phyloP scores from a whole-genome alignment of 768 basidiomycete species.

The Suillus bovinus region DNA sequence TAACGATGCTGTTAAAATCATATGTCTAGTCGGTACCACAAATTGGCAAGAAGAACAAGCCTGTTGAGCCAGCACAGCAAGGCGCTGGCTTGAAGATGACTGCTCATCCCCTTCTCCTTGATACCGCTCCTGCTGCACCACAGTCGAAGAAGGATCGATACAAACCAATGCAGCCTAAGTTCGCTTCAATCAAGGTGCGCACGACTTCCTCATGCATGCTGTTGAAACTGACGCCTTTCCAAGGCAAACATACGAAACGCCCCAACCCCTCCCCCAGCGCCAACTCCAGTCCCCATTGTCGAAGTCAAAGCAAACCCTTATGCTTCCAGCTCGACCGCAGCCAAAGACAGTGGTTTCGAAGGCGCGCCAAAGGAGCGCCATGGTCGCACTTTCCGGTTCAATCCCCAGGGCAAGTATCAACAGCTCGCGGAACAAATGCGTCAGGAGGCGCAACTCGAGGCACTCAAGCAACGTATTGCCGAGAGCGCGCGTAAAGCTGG shows the following conservation, averaged over 20 bases:
- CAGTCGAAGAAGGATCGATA: slow-evolving; percentile 90
- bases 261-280: slow-evolving; percentile 56
- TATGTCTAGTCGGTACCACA: slow-evolving; percentile 52
- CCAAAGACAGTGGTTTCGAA: slow-evolving; percentile 67
- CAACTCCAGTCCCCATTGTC: slow-evolving; percentile 37
- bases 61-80: slow-evolving; percentile 67
- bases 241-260: slow-evolving; percentile 79
- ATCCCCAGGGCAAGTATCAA: slow-evolving; percentile 90
- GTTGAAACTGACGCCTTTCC: slow-evolving; percentile 6
- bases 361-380: slow-evolving; percentile 71
- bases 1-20: background rate
- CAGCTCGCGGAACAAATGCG: slow-evolving; percentile 69
- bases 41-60: slow-evolving; percentile 52
- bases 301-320: slow-evolving; percentile 75
- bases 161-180: slow-evolving; percentile 99
- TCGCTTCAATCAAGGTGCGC: slow-evolving; percentile 86
- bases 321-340: slow-evolving; percentile 45
- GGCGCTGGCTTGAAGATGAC: slow-evolving; percentile 89
- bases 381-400: slow-evolving; percentile 79
- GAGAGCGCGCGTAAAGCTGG: slow-evolving; percentile 94
- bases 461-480: slow-evolving; percentile 88
- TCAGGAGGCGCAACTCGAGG: slow-evolving; percentile 82
- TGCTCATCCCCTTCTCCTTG: slow-evolving; percentile 83
- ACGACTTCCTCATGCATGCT: background rate
- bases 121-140: slow-evolving; percentile 50